Evolutionary conservation across 345 rosid species (phyloP).

Genomic region (Rhizophora apiculata): DNA sequence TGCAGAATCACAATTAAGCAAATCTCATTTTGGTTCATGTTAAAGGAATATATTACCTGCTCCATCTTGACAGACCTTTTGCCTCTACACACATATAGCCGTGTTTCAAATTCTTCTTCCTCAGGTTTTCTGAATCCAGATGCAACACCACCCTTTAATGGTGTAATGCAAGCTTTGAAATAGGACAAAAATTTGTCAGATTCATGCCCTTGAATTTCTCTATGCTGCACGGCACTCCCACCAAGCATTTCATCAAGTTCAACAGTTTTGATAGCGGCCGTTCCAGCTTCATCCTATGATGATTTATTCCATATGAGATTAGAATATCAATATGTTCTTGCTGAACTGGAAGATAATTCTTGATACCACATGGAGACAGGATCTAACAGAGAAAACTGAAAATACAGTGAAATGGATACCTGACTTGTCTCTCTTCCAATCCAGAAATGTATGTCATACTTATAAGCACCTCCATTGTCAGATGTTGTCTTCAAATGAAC

Average conservation of each 20-base stretch:
- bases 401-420: slow-evolving; percentile 38
- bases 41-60: slow-evolving; percentile 51
- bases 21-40: neutral
- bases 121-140: slow-evolving; percentile 83
- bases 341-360: slow-evolving; percentile 3
- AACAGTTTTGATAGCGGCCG: slow-evolving; percentile 93
- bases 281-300: slow-evolving; percentile 93
- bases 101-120: slow-evolving; percentile 85
- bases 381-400: neutral
- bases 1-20: slow-evolving; percentile 14
- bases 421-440: slow-evolving; percentile 95
- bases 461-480: slow-evolving; percentile 79
- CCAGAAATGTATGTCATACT: slow-evolving; percentile 92
- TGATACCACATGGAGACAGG: slow-evolving; percentile 4
- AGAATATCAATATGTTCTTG: too few species aligned
- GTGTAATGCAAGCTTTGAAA: slow-evolving; percentile 93
- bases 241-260: slow-evolving; percentile 94
- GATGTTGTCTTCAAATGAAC: slow-evolving; percentile 58
- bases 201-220: slow-evolving; percentile 97
- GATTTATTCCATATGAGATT: slow-evolving; percentile 7
- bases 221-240: slow-evolving; percentile 96
- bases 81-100: slow-evolving; percentile 82
- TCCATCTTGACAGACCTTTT: slow-evolving; percentile 84
- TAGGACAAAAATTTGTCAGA: slow-evolving; percentile 94
- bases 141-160: slow-evolving; percentile 94